Conservation (phyloP, 2,329 filamentous ascomycete genomes). For the Pochonia chlamydosporia region DNA sequence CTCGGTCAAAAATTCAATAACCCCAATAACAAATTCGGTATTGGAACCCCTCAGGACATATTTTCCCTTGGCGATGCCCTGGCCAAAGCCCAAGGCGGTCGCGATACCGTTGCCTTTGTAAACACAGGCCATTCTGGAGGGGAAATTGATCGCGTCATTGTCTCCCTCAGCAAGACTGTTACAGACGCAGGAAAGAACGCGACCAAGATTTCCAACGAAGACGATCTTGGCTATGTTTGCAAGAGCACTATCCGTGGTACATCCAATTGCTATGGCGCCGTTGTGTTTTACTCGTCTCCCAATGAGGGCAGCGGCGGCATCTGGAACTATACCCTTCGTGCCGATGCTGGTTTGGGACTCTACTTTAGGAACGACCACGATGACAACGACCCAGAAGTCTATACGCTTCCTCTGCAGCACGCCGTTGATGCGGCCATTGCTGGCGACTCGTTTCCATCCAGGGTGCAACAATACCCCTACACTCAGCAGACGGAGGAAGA, state of each 20-base stretch:
- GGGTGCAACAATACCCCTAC: conserved; percentile 25
- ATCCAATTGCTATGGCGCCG: conserved; percentile 66
- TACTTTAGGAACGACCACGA: conserved; percentile 49
- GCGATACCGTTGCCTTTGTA: conserved; percentile 67
- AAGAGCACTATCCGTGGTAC: conserved; percentile 55
- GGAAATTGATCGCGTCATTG: conserved; percentile 64
- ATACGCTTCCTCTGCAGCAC: conserved; percentile 62
- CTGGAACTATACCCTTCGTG: conserved; percentile 72
- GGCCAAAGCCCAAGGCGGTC: conserved; percentile 41
- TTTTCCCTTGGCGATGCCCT: conserved; percentile 61
- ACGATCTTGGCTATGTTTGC: conserved; percentile 41
- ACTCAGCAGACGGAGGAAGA: conserved; percentile 35
- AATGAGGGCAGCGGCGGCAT: conserved; percentile 41
- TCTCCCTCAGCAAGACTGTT: conserved; percentile 24
- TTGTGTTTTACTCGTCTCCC: conserved; percentile 65
- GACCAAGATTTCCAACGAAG: conserved; percentile 15
- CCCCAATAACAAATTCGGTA: conserved; percentile 65
- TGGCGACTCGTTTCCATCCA: conserved; percentile 20
- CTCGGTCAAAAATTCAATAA: conserved; percentile 76
- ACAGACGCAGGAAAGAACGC: conserved; percentile 19
- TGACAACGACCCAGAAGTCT: conserved; percentile 59
- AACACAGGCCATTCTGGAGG: conserved; percentile 66
- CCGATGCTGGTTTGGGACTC: conserved; percentile 51
- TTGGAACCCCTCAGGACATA: conserved; percentile 55
- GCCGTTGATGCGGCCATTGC: conserved; percentile 60